Evolutionary conservation across 257 asterid species (phyloP), one percentile per base, ranked within the genome.

Genomic region (Ligustrum vulgare): DNA sequence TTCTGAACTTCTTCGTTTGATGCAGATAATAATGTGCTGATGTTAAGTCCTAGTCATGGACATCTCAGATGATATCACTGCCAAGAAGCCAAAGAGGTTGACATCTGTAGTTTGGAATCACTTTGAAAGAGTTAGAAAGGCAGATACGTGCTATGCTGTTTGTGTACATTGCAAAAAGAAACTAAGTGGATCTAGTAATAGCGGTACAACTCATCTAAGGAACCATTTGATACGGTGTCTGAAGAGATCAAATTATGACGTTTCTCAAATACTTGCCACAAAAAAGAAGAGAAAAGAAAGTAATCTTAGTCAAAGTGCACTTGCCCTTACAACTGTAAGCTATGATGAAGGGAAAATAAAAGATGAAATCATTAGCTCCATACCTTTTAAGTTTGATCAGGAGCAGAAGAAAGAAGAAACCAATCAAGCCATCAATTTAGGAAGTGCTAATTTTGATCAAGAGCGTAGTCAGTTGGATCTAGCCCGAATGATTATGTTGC

Each of bases 21-120:
- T 80, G 75, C 89, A 87, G 94, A 82, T 80, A 56, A 72, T 68
- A 56, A 72, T 68, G 72, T 37, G 67, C 66, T 69, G 69, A 73
- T 71, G 60, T 41, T 22, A 39, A 76, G 49, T 63, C 73, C 77
- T 76, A 85, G 86, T 56, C 72, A 94, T 94, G 98, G 98, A 94
- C 80, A 70, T 86, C 72, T 8, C 86, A 28, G 72, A 73, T 72
- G 98, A 94, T 84, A 75, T 83, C 72, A 90, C 96, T 69, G 91
- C 85, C 72, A 94, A 90, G 92, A 91, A 89, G 78, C 78, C 97
- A 6, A 94, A 94, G 96, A 89, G 98, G 83, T 78, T 94, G 86
- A 94, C 98, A 12, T 94, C 97, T 31, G 88, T 91, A 70, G 98
- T 94, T 6, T 94, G 98, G 98, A 92, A 94, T 80, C 97, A 94